Evolutionary conservation across 2,329 filamentous ascomycete genomes (phyloP).

Genomic region (Teratosphaeriaceae sp.): DNA sequence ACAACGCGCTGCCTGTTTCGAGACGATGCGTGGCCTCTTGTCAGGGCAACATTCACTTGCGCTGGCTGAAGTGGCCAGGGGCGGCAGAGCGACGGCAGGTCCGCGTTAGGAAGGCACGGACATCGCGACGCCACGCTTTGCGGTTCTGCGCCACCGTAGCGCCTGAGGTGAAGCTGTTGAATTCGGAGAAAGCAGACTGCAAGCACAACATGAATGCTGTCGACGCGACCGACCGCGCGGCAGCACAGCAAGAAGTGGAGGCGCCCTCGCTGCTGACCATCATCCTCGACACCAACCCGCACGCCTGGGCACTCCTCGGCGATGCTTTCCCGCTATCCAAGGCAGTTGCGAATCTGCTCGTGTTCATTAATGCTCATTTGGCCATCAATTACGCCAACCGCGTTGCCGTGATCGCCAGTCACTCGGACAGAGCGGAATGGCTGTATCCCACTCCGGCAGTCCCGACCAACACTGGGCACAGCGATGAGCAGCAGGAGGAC

Average conservation of each 20-base stretch:
- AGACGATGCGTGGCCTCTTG: too few relatives aligned
- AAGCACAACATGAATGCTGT: slow-evolving; percentile 53
- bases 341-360: slow-evolving; percentile 80
- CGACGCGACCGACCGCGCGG: slow-evolving; percentile 48
- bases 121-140: too few relatives aligned
- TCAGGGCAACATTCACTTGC: too few relatives aligned
- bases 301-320: slow-evolving; percentile 79
- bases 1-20: too few relatives aligned
- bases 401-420: slow-evolving; percentile 84
- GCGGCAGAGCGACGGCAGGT: too few relatives aligned
- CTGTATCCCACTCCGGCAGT: slow-evolving; percentile 63
- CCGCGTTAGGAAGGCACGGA: too few relatives aligned
- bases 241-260: slow-evolving; percentile 29
- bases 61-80: too few relatives aligned
- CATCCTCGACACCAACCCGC: slow-evolving; percentile 92
- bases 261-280: slow-evolving; percentile 81
- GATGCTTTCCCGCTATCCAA: slow-evolving; percentile 70
- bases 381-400: slow-evolving; percentile 91
- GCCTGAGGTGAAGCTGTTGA: too few relatives aligned
- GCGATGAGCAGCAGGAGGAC: slow-evolving; percentile 14
- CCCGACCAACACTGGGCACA: slow-evolving; percentile 11
- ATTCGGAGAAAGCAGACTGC: not conserved
- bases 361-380: slow-evolving; percentile 95
- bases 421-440: slow-evolving; percentile 79
- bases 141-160: too few relatives aligned